Base-by-base conservation (phyloP, 2,329 filamentous ascomycete genomes). In the Beauveria sp. region DNA sequence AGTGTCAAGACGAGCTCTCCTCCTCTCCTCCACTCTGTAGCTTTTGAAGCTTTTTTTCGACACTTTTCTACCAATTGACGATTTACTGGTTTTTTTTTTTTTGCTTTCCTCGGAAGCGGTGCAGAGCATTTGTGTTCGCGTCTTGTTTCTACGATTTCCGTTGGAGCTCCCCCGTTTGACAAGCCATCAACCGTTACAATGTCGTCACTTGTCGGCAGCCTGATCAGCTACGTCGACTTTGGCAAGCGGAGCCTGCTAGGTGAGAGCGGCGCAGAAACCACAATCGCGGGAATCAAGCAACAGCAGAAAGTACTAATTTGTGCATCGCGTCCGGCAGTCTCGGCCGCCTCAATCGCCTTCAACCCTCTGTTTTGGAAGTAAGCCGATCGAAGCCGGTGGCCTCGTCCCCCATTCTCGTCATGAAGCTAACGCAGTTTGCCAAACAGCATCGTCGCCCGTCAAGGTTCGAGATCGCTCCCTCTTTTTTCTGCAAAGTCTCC, bases 351-450 rank as follows among this genome's bases (percentile, higher is more conserved):
- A 59, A 96, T 99, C 76, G 83, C 88, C 54, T 98, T 99, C 78
- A 99, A 99, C 77, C 95, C 95, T 24, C 88, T 95, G n/a, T 98
- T 97, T 77, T 99, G 95, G 95, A 99, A 99, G 93, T 96, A 83
- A 81, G 90, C 46, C 50, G 42, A 54, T 55, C 31, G 20, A 54
- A 59, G n/a, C 61, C 56, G 64, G 65, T 50, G 42, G 48, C 53
- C 45, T 56, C 24, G 20, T 51, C 46, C 57, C 22, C 34, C 5
- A 38, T 16, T 16, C 18, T 20, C n/a, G 50, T 60, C 48, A 57
- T 49, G 52, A 42, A 80, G 71, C 61, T 51, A 60, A 53, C 58
- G 7, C 3, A n/a, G 26, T 50, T 5, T 38, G 58, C 49, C 42
- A 51, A 66, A 38, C 67, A 96, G 91, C 75, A 89, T 92, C 70